Base-by-base conservation (phyloP, 2,329 filamentous ascomycete genomes). In the Aspergillus sp. region DNA sequence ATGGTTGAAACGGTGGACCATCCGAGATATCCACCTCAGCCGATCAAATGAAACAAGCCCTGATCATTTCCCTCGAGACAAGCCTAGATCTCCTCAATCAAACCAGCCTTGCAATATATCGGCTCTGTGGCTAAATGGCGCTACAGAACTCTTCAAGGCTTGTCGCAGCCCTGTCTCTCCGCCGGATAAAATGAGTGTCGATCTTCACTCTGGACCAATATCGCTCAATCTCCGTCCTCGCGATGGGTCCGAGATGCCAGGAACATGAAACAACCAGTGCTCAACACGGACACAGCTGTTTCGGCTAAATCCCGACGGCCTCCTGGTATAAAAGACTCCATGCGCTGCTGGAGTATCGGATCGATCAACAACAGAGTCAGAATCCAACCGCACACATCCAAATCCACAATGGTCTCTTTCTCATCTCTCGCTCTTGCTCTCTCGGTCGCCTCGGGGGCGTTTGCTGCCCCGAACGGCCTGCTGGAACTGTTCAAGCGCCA, bases 401-500 rank as follows among this genome's bases (percentile, higher is more conserved):
- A 34, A 14, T 34, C 16, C 38, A 50, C 11, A 17, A 57, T 57
- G 55, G 52, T 57, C 40, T 44, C 52, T 32, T 52, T 55, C 49
- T 55, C 52, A 5, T 55, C 52, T 41, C 49, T 58, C 40, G 14
- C 48, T 2, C 38, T 58, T 23, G 53, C 50, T 7, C 16, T 54
- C 11, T 51, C 56, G 20, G 43, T 49, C 6, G 53, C 49, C 7
- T 49, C 53, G 5, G 48, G 50, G 19, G 50, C 48, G 11, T 19
- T 54, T 17, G 56, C 56, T 31, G 50, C 53, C 9, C 55, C 52
- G 2, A 38, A 40, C 23, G 31, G 44, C 9, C 21, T 47, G 20
- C 23, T 49, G 16, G 48, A 50, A 40, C 38, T 58, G 7, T 29
- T 50, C 48, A 56, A 60, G 46, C 58, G 56, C 17, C 46, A 45